Conservation (phyloP, 768 basidiomycete species). For the Tulasnella sp. region DNA sequence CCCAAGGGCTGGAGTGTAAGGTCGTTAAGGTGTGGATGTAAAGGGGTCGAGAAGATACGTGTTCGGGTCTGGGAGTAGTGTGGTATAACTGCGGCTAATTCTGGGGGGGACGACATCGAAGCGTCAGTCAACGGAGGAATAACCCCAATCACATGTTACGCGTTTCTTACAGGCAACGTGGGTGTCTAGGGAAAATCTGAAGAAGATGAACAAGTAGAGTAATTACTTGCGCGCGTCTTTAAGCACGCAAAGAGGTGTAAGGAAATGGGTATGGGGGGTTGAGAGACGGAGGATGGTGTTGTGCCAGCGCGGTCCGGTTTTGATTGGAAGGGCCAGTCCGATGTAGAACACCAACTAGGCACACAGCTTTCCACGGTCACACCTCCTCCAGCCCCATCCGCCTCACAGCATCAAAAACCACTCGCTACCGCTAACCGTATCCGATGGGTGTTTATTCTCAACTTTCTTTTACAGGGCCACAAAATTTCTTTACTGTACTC, state of each 20-base stretch:
- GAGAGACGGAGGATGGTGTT: background rate
- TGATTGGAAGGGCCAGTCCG: background rate
- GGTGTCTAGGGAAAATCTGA: background rate
- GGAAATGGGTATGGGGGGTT: background rate
- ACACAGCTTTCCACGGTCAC: constrained; percentile 12
- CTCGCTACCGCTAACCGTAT: background rate
- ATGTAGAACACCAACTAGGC: background rate
- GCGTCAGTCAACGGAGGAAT: background rate
- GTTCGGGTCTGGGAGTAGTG: background rate
- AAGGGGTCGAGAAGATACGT: background rate
- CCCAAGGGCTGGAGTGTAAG: background rate
- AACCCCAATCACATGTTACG: background rate
- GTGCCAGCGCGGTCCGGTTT: background rate
- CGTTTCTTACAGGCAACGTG: background rate
- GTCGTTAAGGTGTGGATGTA: background rate
- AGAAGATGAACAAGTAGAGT: background rate
- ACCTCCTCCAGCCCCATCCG: background rate
- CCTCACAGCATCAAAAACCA: background rate
- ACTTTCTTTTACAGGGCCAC: background rate
- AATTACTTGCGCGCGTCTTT: background rate
- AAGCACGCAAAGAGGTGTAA: background rate
- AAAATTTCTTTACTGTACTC: background rate
- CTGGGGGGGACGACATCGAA: background rate
- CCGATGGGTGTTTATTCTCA: background rate
- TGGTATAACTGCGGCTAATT: background rate